Conservation (phyloP, 345 rosid genomes). For the Populus davidiana region DNA sequence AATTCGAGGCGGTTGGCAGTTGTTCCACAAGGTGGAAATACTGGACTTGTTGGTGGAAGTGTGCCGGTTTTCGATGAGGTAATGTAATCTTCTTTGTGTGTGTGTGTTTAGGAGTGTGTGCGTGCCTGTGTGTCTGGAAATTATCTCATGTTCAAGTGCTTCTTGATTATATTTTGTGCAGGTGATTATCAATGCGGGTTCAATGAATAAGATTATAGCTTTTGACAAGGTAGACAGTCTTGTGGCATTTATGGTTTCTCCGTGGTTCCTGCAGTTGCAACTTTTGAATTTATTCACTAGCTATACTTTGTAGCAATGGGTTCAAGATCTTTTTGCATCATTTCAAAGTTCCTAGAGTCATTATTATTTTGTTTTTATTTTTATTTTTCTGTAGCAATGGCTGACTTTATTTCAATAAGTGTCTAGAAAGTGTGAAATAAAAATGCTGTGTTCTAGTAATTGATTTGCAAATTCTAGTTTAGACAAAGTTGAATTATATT, state of each 20-base stretch:
- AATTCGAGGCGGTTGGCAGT: conserved; percentile 79
- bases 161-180: conserved; percentile 26
- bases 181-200: conserved; percentile 77
- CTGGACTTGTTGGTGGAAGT: conserved; percentile 98
- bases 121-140: neutral
- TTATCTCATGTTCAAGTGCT: neutral
- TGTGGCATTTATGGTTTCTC: neutral
- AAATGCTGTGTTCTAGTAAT: no score
- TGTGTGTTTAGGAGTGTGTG: neutral
- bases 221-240: conserved; percentile 66
- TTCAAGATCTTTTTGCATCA: neutral
- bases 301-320: neutral
- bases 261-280: neutral
- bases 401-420: neutral
- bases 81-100: neutral
- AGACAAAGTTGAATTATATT: neutral
- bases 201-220: conserved; percentile 68
- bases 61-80: conserved; percentile 98
- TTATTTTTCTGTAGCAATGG: neutral
- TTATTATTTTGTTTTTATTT: neutral
- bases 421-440: no score
- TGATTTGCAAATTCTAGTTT: no score
- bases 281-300: neutral
- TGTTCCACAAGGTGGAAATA: conserved; percentile 98
- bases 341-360: neutral